Evolutionary conservation across 768 basidiomycete genomes (phyloP), one percentile per base, ranked within the genome.

Genomic region (Lactarius evosmus): DNA sequence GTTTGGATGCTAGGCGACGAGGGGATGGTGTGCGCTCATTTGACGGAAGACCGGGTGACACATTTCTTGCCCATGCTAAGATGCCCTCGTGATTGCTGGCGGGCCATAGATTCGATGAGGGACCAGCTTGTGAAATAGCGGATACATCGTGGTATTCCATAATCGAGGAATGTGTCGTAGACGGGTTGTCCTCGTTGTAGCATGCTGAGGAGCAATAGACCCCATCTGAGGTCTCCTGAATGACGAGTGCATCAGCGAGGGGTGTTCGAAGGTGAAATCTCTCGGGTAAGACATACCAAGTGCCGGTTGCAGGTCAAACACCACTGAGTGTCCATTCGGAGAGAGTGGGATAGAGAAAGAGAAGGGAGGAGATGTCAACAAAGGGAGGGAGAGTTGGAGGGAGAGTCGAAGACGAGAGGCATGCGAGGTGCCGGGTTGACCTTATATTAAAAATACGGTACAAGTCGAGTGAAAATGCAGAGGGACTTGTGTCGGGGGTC

Each of bases 241-340:
- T 11, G 58, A 59, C 4, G 53, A 59, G 59, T 60, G 63, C n/a
- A 70, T 66, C 69, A 73, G 72, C 63, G 67, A 38, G n/a, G 46
- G 46, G 58, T 25, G 41, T 61, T 33, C 36, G 25, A 50, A 65
- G 19, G 32, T 16, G 40, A 19, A n/a, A 41, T 34, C 41, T 32
- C 36, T 27, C 46, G 58, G 63, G 41, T 52, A 60, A 55, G 53
- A 82, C 84, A 40, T 72, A 83, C 87, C 66, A 86, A 74, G 68
- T 79, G 82, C 67, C 80, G 79, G 67, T 80, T 78, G 78, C 88
- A 91, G 60, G 79, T 77, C 68, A 89, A 77, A 72, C 88, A 91
- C 85, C 85, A 88, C 77, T 88, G 83, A 67, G 82, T 80, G 74
- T 88, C 87, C 81, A 87, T 84, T 65, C 69, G 75, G 3, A 33